Conservation (phyloP, 2,329 filamentous ascomycete species). For the Talaromyces sp. region DNA sequence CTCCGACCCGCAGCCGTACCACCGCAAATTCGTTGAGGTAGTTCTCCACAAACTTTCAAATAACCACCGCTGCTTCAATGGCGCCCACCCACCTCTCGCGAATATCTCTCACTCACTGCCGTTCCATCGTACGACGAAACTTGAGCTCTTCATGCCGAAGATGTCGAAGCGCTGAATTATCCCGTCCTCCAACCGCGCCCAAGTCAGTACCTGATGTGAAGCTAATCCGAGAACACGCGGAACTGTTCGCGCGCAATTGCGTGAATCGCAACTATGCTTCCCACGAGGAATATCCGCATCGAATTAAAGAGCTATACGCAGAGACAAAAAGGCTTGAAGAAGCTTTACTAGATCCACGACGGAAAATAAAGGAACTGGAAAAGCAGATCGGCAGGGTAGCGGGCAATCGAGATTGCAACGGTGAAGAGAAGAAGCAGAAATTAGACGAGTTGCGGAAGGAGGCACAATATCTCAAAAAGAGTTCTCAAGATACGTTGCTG, state of each 20-base stretch:
- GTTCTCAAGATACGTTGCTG: constrained; percentile 30
- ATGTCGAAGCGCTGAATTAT: constrained; percentile 11
- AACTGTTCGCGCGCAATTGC: constrained; percentile 78
- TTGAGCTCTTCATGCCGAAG: constrained; percentile 10
- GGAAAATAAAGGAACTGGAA: constrained; percentile 45
- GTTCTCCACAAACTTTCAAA: constrained; percentile 1
- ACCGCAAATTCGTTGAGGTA: neutral
- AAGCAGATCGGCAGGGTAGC: constrained; percentile 38
- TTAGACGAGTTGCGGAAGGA: constrained; percentile 33
- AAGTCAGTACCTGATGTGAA: constrained; percentile 79
- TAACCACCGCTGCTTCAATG: neutral
- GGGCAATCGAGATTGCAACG: constrained; percentile 17
- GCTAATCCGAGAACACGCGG: constrained; percentile 81
- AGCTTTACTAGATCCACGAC: constrained; percentile 38
- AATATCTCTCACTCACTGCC: neutral
- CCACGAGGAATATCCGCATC: constrained; percentile 50
- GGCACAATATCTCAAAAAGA: constrained; percentile 38
- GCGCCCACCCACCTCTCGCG: constrained; percentile 5
- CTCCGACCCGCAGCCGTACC: neutral
- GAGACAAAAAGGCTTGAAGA: constrained; percentile 39
- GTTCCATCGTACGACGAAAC: constrained; percentile 7
- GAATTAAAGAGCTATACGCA: constrained; percentile 46
- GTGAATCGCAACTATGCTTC: constrained; percentile 74
- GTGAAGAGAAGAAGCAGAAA: constrained; percentile 19
- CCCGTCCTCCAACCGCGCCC: constrained; percentile 64